Conservation (phyloP, 257 asterid species). For the Fraxinus americana region DNA sequence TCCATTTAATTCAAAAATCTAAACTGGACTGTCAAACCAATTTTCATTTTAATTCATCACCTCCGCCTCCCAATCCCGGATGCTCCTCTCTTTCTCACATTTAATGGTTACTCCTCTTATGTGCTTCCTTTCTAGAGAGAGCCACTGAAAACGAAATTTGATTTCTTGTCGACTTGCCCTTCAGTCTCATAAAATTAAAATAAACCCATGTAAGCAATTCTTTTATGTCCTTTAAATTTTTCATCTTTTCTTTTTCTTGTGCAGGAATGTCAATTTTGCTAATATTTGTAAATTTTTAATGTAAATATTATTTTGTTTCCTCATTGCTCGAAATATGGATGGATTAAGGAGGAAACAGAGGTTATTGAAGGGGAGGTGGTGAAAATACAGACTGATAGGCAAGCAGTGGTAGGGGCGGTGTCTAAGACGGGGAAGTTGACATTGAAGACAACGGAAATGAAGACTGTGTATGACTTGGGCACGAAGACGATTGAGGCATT, state of each 20-base stretch:
- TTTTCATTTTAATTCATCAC: too few species aligned
- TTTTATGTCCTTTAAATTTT: background rate
- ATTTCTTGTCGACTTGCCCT: too few species aligned
- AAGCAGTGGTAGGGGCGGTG: constrained; percentile 82
- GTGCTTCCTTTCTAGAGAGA: constrained; percentile 42
- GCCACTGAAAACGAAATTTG: constrained; percentile 14
- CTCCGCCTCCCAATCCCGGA: too few species aligned
- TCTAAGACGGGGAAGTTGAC: constrained; percentile 87
- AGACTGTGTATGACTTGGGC: constrained; percentile 87
- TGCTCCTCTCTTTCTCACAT: too few species aligned
- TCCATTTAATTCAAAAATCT: too few species aligned
- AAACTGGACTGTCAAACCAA: too few species aligned
- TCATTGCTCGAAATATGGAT: too few species aligned
- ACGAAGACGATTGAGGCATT: constrained; percentile 90
- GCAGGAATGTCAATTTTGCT: too few species aligned
- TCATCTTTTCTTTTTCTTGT: constrained; percentile 9
- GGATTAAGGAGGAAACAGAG: constrained; percentile 91
- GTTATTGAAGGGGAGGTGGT: constrained; percentile 95
- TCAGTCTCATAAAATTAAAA: too few species aligned
- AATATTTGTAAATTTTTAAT: too few species aligned
- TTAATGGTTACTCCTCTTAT: constrained; percentile 42
- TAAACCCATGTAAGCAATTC: constrained; percentile 62
- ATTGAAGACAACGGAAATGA: constrained; percentile 92
- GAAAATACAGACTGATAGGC: constrained; percentile 78
- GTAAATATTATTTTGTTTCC: too few species aligned